These are phyloP conservation scores for Maudiozyma saulgeensis DNA, from an alignment of 805 yeast species.

Conservation along the genomic window DNA sequence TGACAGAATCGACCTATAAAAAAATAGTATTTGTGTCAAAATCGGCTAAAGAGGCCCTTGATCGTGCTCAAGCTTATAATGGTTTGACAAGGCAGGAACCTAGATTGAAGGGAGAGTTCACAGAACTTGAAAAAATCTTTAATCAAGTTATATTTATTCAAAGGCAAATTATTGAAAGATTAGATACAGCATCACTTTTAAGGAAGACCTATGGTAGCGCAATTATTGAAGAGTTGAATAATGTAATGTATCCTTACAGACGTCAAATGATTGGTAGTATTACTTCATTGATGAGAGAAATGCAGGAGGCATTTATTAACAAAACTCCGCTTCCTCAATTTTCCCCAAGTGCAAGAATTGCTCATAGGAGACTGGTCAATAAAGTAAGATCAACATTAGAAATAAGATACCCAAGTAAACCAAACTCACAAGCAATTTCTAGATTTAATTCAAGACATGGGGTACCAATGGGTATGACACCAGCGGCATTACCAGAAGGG, in stretches of 20 bases:
- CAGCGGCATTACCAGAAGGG: neutral
- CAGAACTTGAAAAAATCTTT: constrained; percentile 32
- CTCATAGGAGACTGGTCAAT: constrained; percentile 38
- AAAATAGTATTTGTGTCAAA: constrained; percentile 29
- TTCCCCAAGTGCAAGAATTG: constrained; percentile 39
- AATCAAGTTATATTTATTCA: constrained; percentile 37
- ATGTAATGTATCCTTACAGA: constrained; percentile 34
- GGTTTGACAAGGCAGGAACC: constrained; percentile 38
- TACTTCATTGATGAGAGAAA: constrained; percentile 32
- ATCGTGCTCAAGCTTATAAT: constrained; percentile 34
- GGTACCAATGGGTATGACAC: neutral
- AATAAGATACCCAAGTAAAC: constrained; percentile 13
- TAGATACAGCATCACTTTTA: constrained; percentile 37
- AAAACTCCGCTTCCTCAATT: constrained; percentile 43
- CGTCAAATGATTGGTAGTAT: constrained; percentile 37
- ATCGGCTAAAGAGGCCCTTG: constrained; percentile 32
- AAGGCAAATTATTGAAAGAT: constrained; percentile 38
- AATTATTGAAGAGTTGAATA: constrained; percentile 36
- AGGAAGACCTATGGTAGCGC: constrained; percentile 39
- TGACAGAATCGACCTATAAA: constrained; percentile 27
- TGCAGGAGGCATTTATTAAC: constrained; percentile 35
- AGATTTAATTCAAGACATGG: neutral
- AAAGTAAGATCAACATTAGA: constrained; percentile 34
- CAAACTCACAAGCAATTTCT: neutral
- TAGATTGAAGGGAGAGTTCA: constrained; percentile 38